Evolutionary conservation across 2,329 filamentous ascomycete species (phyloP).

Genomic region (Neopestalotiopsis sp.): DNA sequence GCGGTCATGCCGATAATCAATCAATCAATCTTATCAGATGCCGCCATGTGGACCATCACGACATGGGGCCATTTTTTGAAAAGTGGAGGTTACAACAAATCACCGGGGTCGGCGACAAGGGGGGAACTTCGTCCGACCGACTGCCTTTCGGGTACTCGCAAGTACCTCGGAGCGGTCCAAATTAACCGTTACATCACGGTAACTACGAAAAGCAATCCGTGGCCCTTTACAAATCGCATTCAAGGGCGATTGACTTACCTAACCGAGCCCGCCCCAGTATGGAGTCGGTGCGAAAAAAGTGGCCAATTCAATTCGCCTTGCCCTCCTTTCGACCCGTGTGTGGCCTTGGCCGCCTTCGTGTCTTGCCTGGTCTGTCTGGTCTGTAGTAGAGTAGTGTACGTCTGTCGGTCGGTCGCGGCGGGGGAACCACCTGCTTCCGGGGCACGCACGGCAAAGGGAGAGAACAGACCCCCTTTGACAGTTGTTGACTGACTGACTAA

Average conservation of each 20-base stretch:
- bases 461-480: neutral
- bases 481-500: neutral
- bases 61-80: neutral
- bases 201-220: neutral
- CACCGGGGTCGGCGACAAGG: slow-evolving; percentile 16
- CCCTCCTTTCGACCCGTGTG: neutral
- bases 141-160: neutral
- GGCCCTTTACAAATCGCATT: slow-evolving; percentile 3
- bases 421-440: neutral
- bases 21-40: slow-evolving; percentile 37
- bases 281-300: slow-evolving; percentile 11
- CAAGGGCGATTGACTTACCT: slow-evolving; percentile 12
- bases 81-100: neutral
- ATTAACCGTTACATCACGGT: slow-evolving; percentile 14
- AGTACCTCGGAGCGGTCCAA: slow-evolving; percentile 5
- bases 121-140: neutral
- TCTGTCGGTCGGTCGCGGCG: neutral
- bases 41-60: neutral
- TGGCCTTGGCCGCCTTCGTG: neutral
- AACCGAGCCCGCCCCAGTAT: slow-evolving; percentile 8
- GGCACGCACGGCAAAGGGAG: neutral
- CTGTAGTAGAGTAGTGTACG: no score
- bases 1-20: slow-evolving; percentile 29
- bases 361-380: neutral
- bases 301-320: neutral